Conservation (phyloP, 495 filamentous ascomycete genomes). For the Lasiosphaeria miniovina region DNA sequence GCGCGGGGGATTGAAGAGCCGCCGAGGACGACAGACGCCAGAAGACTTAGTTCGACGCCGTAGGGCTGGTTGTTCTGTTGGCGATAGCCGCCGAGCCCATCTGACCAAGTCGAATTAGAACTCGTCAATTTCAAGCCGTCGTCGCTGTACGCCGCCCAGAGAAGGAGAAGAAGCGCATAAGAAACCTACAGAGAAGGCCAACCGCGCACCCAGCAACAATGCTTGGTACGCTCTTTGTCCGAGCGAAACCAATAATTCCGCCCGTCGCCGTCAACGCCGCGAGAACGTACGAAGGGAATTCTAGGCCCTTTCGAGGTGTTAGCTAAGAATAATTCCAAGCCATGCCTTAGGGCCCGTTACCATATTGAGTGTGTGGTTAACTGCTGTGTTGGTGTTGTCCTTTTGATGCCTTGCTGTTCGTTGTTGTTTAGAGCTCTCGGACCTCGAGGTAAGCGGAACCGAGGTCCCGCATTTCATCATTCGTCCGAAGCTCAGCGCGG, state of each 20-base stretch:
- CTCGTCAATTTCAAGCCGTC: not conserved
- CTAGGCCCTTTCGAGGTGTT: constrained; percentile 26
- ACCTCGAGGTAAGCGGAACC: not conserved
- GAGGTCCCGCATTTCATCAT: not conserved
- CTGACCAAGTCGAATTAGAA: constrained; percentile 22
- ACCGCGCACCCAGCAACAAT: constrained; percentile 79
- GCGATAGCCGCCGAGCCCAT: constrained; percentile 68
- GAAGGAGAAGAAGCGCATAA: not conserved
- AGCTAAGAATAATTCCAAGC: not conserved
- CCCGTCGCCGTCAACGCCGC: constrained; percentile 80
- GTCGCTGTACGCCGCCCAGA: not conserved
- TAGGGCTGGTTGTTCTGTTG: constrained; percentile 63
- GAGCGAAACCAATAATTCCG: constrained; percentile 76
- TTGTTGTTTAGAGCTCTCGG: not conserved
- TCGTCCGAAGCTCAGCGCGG: not conserved
- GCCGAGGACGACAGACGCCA: constrained; percentile 78
- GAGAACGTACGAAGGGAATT: constrained; percentile 64
- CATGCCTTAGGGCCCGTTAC: not conserved
- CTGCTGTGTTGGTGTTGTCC: not conserved
- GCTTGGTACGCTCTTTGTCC: constrained; percentile 82
- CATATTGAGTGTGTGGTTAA: not conserved
- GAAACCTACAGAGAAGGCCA: constrained; percentile 55
- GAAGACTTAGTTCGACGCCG: constrained; percentile 69
- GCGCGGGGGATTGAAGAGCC: constrained; percentile 81
- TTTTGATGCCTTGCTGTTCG: not conserved